Base-by-base conservation (phyloP, 1,139 yeast species). In the Geotrichum cucujoidarum region DNA sequence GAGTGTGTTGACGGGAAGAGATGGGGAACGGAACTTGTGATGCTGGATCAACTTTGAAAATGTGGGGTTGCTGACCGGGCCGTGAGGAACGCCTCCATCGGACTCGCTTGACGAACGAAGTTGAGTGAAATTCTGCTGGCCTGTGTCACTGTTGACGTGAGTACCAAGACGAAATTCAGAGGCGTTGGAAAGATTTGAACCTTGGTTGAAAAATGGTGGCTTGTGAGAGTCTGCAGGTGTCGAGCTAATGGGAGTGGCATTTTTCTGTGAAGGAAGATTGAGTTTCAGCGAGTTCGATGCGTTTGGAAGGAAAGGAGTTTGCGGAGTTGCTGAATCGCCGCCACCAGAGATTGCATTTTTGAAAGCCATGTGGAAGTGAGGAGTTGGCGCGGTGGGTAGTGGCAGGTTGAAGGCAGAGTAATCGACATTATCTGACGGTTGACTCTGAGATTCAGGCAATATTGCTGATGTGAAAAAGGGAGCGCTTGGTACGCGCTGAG, bases 21-120 rank as follows among this genome's bases (percentile, higher is more conserved):
- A 56, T 2, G 59, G 59, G 3, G 59, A 54, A 14, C 59, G 43
- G 41, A 43, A 50, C 34, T 53, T 52, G 7, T 47, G 48, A 20
- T 51, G 52, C 14, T 27, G 44, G 7, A 41, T 38, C 16, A 30
- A 18, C 17, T 16, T 46, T 20, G 40, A 35, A 31, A 24, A 31
- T 17, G 43, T 21, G 13, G 14, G 18, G 16, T 14, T 14, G 17
- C 30, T 16, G 10, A 25, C 40, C 5, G 40, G 40, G 3, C 22
- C 13, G 20, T 22, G 24, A 6, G 32, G 32, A 13, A 25, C 20
- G 11, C 39, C 14, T 4, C 25, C 14, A 20, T 35, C 39, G 14
- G 20, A 35, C 5, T 24, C 20, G 17, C 39, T 35, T 13, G 39
- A 24, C n/a, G n/a, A n/a, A n/a, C n/a, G n/a, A n/a, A n/a, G n/a